phyloP scores from a whole-genome alignment of 2,329 filamentous ascomycete genomes.

The Colletotrichum lini region DNA sequence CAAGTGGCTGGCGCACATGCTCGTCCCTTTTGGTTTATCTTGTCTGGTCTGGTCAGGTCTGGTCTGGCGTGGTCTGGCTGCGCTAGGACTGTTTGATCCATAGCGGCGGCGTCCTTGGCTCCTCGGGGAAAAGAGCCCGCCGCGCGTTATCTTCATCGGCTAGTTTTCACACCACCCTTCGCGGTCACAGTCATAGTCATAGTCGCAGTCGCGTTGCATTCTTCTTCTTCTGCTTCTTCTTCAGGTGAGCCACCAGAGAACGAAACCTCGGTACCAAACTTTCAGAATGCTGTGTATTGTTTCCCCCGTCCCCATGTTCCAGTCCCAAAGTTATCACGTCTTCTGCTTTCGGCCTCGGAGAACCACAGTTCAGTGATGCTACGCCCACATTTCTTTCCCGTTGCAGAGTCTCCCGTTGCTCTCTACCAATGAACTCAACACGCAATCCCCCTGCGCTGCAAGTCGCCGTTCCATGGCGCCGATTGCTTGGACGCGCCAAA shows the following conservation, averaged over 20 bases:
- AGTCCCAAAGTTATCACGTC: too few species aligned
- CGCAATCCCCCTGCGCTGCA: slow-evolving; percentile 23
- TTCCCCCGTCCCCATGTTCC: neutral
- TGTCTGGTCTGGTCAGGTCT: neutral
- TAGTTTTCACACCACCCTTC: neutral
- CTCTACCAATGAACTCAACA: slow-evolving; percentile 8
- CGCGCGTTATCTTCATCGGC: slow-evolving; percentile 9
- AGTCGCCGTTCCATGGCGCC: slow-evolving; percentile 31
- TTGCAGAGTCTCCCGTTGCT: neutral
- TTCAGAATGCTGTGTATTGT: neutral
- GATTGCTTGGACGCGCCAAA: slow-evolving; percentile 41
- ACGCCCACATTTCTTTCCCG: neutral
- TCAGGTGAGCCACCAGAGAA: slow-evolving; percentile 1
- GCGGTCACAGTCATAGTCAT: too few species aligned
- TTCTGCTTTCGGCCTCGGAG: too few species aligned
- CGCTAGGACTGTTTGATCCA: slow-evolving; percentile 18
- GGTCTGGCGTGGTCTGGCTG: neutral
- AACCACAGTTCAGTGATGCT: neutral
- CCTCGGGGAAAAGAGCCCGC: slow-evolving; percentile 27
- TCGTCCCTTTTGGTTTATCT: neutral
- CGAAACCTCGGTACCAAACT: too few species aligned
- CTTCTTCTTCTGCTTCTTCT: neutral
- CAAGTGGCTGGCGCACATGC: slow-evolving; percentile 30
- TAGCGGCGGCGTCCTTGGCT: slow-evolving; percentile 11
- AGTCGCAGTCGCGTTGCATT: neutral